Evolutionary conservation across 306 rosid genomes (phyloP).

Genomic region (Leucaena leucocephala): DNA sequence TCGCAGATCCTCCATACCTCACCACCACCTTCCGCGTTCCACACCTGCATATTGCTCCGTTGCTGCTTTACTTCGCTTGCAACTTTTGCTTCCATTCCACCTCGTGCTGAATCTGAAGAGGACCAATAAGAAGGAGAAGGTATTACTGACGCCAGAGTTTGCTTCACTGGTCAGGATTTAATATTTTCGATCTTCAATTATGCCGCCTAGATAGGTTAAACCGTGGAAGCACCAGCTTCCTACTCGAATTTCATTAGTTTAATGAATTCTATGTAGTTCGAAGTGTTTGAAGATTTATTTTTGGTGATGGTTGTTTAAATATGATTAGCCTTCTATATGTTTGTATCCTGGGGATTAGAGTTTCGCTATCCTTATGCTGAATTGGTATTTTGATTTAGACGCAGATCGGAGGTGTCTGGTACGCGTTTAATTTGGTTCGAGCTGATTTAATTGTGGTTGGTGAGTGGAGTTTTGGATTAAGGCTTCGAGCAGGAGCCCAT

Average conservation of each 20-base stretch:
- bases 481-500: not conserved
- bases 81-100: not conserved
- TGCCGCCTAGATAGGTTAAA: not conserved
- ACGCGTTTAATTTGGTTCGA: not conserved
- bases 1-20: not conserved
- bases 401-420: conserved; percentile 1
- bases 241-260: not conserved
- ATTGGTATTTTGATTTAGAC: conserved; percentile 2
- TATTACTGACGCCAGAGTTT: not conserved
- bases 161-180: not conserved
- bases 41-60: not conserved
- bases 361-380: not conserved
- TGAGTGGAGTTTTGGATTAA: conserved; percentile 12
- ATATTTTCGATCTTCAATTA: not conserved
- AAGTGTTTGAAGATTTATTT: not conserved
- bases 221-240: not conserved
- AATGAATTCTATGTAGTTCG: not conserved
- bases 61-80: not conserved
- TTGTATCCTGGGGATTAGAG: not conserved
- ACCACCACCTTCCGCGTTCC: not conserved
- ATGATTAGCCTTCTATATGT: not conserved
- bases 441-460: conserved; percentile 2
- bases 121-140: not conserved
- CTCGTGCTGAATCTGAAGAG: not conserved
- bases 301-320: not conserved